These are phyloP conservation scores for Penicillium atrosanguineum DNA, from an alignment of 495 filamentous ascomycete species.

Conservation along the genomic window DNA sequence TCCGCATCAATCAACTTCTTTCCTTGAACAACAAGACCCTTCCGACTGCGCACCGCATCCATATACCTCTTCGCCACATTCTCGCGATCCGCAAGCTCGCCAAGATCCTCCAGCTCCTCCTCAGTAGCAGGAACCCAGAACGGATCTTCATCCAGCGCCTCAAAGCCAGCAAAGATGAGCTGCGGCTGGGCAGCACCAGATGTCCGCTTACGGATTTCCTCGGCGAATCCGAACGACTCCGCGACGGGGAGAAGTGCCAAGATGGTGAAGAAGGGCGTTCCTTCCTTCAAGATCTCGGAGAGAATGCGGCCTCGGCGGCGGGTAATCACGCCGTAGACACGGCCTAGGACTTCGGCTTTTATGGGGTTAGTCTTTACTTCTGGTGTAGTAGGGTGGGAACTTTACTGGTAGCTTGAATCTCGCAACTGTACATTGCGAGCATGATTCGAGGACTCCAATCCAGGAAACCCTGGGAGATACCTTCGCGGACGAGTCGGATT, in stretches of 20 bases:
- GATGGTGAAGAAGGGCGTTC: conserved; percentile 95
- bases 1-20: conserved; percentile 85
- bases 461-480: conserved; percentile 83
- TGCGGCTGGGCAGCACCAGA: conserved; percentile 89
- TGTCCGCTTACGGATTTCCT: conserved; percentile 93
- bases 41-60: conserved; percentile 78
- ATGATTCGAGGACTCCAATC: conserved; percentile 94
- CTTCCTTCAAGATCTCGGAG: conserved; percentile 88
- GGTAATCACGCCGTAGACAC: conserved; percentile 90
- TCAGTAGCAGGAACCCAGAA: conserved; percentile 98
- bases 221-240: conserved; percentile 91
- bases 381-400: conserved; percentile 19
- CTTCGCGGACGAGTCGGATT: conserved; percentile 79
- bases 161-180: conserved; percentile 88
- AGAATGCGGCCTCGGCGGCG: conserved; percentile 86
- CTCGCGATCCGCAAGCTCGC: conserved; percentile 87
- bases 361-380: conserved; percentile 3
- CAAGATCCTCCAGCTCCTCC: conserved; percentile 94
- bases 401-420: conserved; percentile 91
- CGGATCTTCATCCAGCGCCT: conserved; percentile 86
- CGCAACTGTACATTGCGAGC: conserved; percentile 97
- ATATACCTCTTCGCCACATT: conserved; percentile 96
- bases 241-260: conserved; percentile 81
- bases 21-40: conserved; percentile 82
- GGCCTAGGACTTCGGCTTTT: conserved; percentile 85